Evolutionary conservation across 108 stramenopile genomes (phyloP), one percentile per base, ranked within the genome.

Genomic region (Craspedostauros australis): DNA sequence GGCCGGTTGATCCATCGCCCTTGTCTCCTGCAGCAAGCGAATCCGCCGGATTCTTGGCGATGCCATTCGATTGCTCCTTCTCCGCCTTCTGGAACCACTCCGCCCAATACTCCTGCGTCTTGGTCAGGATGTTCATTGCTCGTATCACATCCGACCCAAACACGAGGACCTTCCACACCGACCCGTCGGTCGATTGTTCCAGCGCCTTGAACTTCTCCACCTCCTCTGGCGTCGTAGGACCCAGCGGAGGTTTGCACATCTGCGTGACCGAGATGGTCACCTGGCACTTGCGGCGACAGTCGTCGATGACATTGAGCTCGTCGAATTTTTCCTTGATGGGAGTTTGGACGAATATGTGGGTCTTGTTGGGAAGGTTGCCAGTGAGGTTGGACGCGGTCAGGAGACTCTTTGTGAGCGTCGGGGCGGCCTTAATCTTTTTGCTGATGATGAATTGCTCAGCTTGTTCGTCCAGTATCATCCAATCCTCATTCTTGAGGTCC

Each of bases 381-480:
- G n/a, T n/a, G n/a, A n/a, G n/a, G n/a, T n/a, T n/a, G n/a, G n/a
- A n/a, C n/a, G n/a, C n/a, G n/a, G n/a, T n/a, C n/a, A n/a, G n/a
- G n/a, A n/a, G n/a, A n/a, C n/a, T n/a, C n/a, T n/a, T n/a, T n/a
- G n/a, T n/a, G n/a, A n/a, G 8, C 19, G 16, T 44, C 16, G 29
- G 15, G 22, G 5, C 46, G 22, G 15, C 24, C 3, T 23, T 42
- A 1, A 27, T 54, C 47, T 84, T 84, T 41, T 81, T 67, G 15
- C 81, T 68, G 67, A 90, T 90, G n/a, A 79, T 72, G 58, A 81
- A 83, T 34, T 77, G 64, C 42, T 70, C 66, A 4, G 71, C 72
- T 32, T 64, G 65, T 66, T 84, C 82, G 30, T 88, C 86, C 24
- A 91, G 60, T n/a, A 91, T 52, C 90, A 84, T 73, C 90, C 90